Conservation (phyloP, 192 early-diverging fungal genomes). For the Podila epicladia region DNA sequence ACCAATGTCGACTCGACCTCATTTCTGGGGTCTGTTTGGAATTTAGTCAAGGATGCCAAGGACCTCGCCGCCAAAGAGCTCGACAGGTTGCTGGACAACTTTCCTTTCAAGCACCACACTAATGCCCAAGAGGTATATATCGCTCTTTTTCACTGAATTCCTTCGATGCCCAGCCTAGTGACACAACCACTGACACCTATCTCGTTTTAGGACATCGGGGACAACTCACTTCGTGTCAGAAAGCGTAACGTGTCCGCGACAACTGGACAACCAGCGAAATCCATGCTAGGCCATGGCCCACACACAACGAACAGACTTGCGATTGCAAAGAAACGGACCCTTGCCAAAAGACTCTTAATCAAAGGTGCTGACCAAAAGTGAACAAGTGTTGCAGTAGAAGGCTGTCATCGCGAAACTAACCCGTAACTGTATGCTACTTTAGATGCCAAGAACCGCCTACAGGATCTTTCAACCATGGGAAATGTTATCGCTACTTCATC, state of each 20-base stretch:
- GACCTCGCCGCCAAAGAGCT: slow-evolving; percentile 29
- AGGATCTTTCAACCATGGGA: not conserved
- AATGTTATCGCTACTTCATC: not conserved
- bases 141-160: too few species aligned
- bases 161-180: too few species aligned
- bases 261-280: slow-evolving; percentile 10
- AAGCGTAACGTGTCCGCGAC: not conserved
- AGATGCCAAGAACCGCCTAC: too few species aligned
- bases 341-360: slow-evolving; percentile 17
- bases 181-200: too few species aligned
- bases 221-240: too few species aligned
- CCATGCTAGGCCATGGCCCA: slow-evolving; percentile 25
- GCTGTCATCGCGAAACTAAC: too few species aligned
- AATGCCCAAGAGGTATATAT: slow-evolving; percentile 2
- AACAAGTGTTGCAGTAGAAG: too few species aligned
- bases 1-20: slow-evolving; percentile 13
- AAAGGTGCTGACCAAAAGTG: slow-evolving; percentile 5
- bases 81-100: slow-evolving; percentile 37
- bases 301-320: not conserved
- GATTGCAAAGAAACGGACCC: not conserved
- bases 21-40: slow-evolving; percentile 38
- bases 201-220: too few species aligned
- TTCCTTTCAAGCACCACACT: slow-evolving; percentile 21
- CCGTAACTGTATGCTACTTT: too few species aligned
- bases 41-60: slow-evolving; percentile 31